Evolutionary conservation across 495 filamentous ascomycete species (phyloP).

Genomic region (Penicillium manginii): DNA sequence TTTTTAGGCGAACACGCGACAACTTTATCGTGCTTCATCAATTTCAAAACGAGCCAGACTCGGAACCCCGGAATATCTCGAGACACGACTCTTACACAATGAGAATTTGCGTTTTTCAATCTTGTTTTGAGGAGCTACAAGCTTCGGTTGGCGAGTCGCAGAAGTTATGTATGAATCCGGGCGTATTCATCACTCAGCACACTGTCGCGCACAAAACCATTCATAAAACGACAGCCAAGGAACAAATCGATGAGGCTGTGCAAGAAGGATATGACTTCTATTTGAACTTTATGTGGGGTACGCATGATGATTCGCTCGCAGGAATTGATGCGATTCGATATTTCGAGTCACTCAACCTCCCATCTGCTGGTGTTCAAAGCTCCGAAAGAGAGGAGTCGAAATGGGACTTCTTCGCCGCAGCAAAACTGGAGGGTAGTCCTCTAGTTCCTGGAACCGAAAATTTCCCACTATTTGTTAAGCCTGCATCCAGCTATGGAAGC

Average conservation of each 20-base stretch:
- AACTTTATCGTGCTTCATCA: neutral
- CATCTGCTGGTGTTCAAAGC: conserved; percentile 15
- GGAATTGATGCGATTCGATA: conserved; percentile 20
- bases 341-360: conserved; percentile 19
- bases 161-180: conserved; percentile 17
- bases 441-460: conserved; percentile 13
- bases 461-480: conserved; percentile 20
- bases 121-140: conserved; percentile 18
- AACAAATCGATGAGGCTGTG: conserved; percentile 16
- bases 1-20: conserved; percentile 8
- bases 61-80: neutral
- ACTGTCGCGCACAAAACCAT: conserved; percentile 12
- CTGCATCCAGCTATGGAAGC: conserved; percentile 13
- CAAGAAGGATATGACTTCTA: conserved; percentile 19
- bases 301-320: conserved; percentile 17
- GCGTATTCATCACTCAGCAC: conserved; percentile 10
- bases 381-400: conserved; percentile 13
- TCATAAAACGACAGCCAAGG: conserved; percentile 17
- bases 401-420: conserved; percentile 15
- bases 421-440: conserved; percentile 7
- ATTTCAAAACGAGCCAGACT: neutral
- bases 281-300: conserved; percentile 24
- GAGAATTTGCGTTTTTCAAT: conserved; percentile 20
- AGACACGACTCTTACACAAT: neutral
- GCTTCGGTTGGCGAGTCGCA: conserved; percentile 16